Conservation (phyloP, 495 filamentous ascomycete genomes). For the Penicillium paxilli region DNA sequence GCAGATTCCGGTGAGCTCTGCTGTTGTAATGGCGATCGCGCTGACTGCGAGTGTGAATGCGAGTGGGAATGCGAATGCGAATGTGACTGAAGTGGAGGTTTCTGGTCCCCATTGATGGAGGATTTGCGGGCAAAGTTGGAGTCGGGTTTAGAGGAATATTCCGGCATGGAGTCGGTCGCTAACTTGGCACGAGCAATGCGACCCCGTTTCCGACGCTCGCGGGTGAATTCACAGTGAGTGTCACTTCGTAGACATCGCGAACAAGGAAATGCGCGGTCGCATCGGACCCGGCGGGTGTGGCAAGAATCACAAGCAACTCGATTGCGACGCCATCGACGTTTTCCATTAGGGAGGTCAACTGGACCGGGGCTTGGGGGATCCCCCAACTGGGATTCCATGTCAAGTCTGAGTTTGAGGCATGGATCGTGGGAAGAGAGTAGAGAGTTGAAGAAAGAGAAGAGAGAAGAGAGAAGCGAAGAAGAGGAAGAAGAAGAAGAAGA, state of each 20-base stretch:
- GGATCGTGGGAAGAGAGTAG: constrained; percentile 4
- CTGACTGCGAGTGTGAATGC: constrained; percentile 4
- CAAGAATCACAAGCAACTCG: constrained; percentile 49
- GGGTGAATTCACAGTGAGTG: constrained; percentile 44
- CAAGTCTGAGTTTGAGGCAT: constrained; percentile 22
- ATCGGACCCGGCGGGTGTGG: constrained; percentile 47
- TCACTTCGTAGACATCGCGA: constrained; percentile 46
- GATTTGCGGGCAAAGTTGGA: constrained; percentile 2
- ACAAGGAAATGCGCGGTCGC: constrained; percentile 50
- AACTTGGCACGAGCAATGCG: constrained; percentile 41
- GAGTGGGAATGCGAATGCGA: no score
- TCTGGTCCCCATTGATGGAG: constrained; percentile 10
- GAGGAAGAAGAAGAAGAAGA: constrained; percentile 1
- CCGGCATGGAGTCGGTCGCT: constrained; percentile 9
- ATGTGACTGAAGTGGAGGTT: no score
- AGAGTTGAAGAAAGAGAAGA: neutral
- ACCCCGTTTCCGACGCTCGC: constrained; percentile 46
- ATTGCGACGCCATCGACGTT: constrained; percentile 48
- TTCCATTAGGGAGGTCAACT: constrained; percentile 35
- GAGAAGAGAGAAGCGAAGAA: neutral
- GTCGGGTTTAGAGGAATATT: neutral
- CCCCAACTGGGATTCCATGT: constrained; percentile 41
- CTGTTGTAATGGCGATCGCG: constrained; percentile 18
- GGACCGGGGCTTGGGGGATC: constrained; percentile 25
- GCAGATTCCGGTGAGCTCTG: constrained; percentile 31